Base-by-base conservation (phyloP, 2,329 filamentous ascomycete species). In the Colletotrichum sansevieriae region DNA sequence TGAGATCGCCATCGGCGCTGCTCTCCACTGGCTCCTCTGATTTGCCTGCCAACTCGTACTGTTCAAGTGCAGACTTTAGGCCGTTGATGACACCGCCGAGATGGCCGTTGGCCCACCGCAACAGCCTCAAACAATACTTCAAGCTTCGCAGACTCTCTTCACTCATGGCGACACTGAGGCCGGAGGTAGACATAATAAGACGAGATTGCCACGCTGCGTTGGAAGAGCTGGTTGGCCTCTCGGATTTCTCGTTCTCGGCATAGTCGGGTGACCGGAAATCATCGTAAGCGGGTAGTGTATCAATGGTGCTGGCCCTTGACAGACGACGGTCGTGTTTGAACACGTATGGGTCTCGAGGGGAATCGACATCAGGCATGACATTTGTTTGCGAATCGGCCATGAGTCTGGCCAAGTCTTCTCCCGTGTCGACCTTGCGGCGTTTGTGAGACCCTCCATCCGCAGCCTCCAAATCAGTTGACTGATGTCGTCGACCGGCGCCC, bases 101-200 rank as follows among this genome's bases (percentile, higher is more conserved):
- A 76, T 94, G 92, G 7, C 89, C 90, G 70, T 97, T 97, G 2
- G 93, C 93, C 86, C 91, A 92, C 29, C 90, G 88, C 54, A 98
- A 83, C 85, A 94, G 92, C 25, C 87, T 87, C 2, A 98, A 83
- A 71, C 95, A 98, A 74, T 94, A 95, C 74, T 93, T 94, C 47
- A 99, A 83, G 70, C 92, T 96, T 59, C 90, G 88, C 9, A 98
- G 82, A 22, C 93, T 97, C 75, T 96, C 92, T 18, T 97, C 92
- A 74, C 92, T 97, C 87, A 99, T 94, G 1, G 96, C 94, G 15
- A 97, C 91, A 71, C 94, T 94, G 1, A 98, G 86, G 0, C 94
- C 95, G 0, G 94, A 97, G 0, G 95, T 98, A 5, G 93, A 95
- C 77, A 97, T 92, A 72, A 97, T 92, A 18, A 98, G 83, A 13